phyloP scores from a whole-genome alignment of 768 basidiomycete genomes.

The Trametes cubensis region DNA sequence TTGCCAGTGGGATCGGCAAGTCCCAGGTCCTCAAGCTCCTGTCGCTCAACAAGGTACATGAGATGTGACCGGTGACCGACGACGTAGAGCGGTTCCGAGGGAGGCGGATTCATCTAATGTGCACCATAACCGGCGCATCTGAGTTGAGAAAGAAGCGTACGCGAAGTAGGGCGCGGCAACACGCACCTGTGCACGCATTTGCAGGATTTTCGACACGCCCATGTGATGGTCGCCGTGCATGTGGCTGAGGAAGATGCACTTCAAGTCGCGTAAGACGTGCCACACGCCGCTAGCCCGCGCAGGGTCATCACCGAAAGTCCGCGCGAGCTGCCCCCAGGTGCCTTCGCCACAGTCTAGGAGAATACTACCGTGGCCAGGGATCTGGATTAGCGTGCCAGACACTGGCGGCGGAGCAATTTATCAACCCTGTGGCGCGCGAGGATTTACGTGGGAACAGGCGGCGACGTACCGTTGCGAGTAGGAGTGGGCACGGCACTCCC shows the following conservation, averaged over 20 bases:
- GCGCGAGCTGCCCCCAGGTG: constrained; percentile 84
- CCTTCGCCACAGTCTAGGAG: constrained; percentile 93
- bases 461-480: constrained; percentile 77
- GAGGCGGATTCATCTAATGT: constrained; percentile 63
- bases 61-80: constrained; percentile 60
- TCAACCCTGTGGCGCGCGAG: neutral
- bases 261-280: constrained; percentile 67
- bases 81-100: constrained; percentile 67
- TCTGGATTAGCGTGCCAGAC: constrained; percentile 73
- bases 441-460: neutral
- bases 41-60: constrained; percentile 71
- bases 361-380: constrained; percentile 72
- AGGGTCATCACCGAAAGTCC: constrained; percentile 67
- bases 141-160: constrained; percentile 8
- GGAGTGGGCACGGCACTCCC: constrained; percentile 84
- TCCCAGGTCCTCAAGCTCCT: constrained; percentile 73
- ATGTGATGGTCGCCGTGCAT: constrained; percentile 93
- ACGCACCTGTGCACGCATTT: constrained; percentile 67
- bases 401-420: constrained; percentile 44
- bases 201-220: constrained; percentile 74
- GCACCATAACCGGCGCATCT: neutral
- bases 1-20: constrained; percentile 44
- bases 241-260: constrained; percentile 86
- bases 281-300: constrained; percentile 45
- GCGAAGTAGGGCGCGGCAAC: neutral